Conservation (phyloP, 1,284 basidiomycete genomes). For the Melampsora americana region DNA sequence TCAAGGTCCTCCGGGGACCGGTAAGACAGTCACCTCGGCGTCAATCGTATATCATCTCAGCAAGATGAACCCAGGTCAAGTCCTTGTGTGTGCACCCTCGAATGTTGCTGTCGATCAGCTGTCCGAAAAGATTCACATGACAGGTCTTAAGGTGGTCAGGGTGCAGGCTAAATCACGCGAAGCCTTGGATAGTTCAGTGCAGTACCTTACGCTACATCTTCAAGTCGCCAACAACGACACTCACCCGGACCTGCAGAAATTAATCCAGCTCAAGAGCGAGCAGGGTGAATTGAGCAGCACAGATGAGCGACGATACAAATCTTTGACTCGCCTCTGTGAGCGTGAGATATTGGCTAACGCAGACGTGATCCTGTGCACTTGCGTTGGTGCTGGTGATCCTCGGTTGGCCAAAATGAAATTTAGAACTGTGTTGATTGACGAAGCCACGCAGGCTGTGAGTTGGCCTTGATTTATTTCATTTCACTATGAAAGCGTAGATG, state of each 20-base stretch:
- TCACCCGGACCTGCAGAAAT: slow-evolving; percentile 90
- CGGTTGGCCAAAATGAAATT: slow-evolving; percentile 95
- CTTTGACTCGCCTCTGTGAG: slow-evolving; percentile 87
- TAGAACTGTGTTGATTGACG: slow-evolving; percentile 95
- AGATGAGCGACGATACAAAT: slow-evolving; percentile 97
- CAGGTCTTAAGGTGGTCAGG: slow-evolving; percentile 94
- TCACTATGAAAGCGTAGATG: neutral
- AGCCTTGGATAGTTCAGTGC: slow-evolving; percentile 87
- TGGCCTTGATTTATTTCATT: neutral
- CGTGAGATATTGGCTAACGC: slow-evolving; percentile 92
- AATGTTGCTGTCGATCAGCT: slow-evolving; percentile 99
- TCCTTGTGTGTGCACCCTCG: slow-evolving; percentile 96
- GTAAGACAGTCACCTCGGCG: slow-evolving; percentile 99
- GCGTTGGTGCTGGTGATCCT: slow-evolving; percentile 95
- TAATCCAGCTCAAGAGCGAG: slow-evolving; percentile 94
- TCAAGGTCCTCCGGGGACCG: slow-evolving; percentile 96
- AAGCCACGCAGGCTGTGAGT: slow-evolving; percentile 92
- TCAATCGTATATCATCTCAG: slow-evolving; percentile 98
- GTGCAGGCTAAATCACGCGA: slow-evolving; percentile 96
- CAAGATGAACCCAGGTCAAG: slow-evolving; percentile 99
- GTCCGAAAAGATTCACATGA: slow-evolving; percentile 96
- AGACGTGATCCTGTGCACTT: slow-evolving; percentile 98
- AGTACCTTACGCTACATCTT: slow-evolving; percentile 91
- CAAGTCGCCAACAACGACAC: slow-evolving; percentile 89
- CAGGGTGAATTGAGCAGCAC: slow-evolving; percentile 93